Evolutionary conservation across 169 alveolate species (phyloP), one percentile per base, ranked within the genome.

Genomic region (Plasmodium billcollinsi): DNA sequence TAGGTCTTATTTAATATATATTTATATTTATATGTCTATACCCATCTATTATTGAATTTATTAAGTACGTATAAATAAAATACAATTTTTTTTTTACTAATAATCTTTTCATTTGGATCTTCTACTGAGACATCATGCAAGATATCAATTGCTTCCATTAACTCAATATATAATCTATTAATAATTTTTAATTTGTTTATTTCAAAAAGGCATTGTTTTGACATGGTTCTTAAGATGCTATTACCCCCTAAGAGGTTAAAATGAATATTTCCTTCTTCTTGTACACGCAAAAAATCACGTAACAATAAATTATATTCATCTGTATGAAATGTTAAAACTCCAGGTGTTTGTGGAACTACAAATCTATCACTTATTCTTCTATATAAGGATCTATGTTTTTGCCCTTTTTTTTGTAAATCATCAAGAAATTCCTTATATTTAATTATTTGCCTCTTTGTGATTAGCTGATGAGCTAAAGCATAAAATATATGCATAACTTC

Each of bases 171-270:
- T 20, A 71, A 50, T 33, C 49, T 71, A 15, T 50, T 71, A 21
- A 71, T 2, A 71, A 71, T 71, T 71, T 47, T 71, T 15, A 71
- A 21, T 33, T 71, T 71, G 66, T 71, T 71, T n/a, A 71, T 33
- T 71, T 71, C 52, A 39, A 39, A 39, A 14, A 14, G 15, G 8
- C 50, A 45, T 71, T 18, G 7, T 9, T 20, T 24, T 43, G 20
- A n/a, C 50, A 71, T 3, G 3, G 67, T 12, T 15, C 39, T 43
- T 50, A 12, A 5, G 15, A 21, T 15, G 0, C 15, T 71, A 71
- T 71, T 71, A 14, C 11, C 65, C 12, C 80, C 66, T 14, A 45
- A 63, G 45, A n/a, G 45, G 29, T 71, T 71, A 71, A 71, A 71
- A 71, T 71, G 24, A 33, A 71, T 45, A 47, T 71, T 71, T n/a